Conservation (phyloP, 2,329 filamentous ascomycete species). For the Dactylellina sp. region DNA sequence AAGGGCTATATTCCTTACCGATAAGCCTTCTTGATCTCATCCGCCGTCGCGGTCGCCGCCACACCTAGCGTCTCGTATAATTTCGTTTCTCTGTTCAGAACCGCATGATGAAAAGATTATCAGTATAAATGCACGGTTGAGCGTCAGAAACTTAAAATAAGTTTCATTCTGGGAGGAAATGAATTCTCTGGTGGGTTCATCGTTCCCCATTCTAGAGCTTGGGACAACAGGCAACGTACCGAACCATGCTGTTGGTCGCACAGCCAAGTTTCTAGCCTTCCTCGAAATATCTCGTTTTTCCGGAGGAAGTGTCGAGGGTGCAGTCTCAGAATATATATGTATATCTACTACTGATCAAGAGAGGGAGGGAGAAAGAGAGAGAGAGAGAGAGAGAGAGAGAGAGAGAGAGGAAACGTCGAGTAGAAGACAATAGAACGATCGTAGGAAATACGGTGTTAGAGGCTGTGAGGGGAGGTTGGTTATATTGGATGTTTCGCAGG, state of each 20-base stretch:
- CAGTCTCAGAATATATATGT: background rate
- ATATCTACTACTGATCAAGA: too few relatives aligned
- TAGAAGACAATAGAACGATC: background rate
- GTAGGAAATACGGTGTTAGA: background rate
- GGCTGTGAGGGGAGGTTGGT: conserved; percentile 19
- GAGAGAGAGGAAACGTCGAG: background rate
- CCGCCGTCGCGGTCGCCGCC: conserved; percentile 82
- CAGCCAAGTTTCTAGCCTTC: conserved; percentile 8
- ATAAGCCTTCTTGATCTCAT: conserved; percentile 98
- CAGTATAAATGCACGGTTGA: background rate
- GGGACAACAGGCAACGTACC: too few relatives aligned
- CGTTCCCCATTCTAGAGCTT: conserved; percentile 2
- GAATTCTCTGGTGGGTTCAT: conserved; percentile 11
- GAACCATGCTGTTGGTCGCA: conserved; percentile 43
- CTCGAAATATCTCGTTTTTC: background rate
- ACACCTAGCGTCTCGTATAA: conserved; percentile 88
- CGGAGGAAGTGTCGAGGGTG: background rate
- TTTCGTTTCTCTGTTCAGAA: conserved; percentile 79
- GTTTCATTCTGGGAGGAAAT: conserved; percentile 1
- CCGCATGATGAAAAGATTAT: background rate
- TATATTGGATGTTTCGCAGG: conserved; percentile 39
- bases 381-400: too few relatives aligned
- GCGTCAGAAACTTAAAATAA: conserved; percentile 11
- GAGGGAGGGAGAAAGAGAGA: too few relatives aligned
- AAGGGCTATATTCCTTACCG: conserved; percentile 70